Evolutionary conservation across 306 rosid genomes (phyloP), one percentile per base, ranked within the genome.

Genomic region (Leucaena leucocephala): DNA sequence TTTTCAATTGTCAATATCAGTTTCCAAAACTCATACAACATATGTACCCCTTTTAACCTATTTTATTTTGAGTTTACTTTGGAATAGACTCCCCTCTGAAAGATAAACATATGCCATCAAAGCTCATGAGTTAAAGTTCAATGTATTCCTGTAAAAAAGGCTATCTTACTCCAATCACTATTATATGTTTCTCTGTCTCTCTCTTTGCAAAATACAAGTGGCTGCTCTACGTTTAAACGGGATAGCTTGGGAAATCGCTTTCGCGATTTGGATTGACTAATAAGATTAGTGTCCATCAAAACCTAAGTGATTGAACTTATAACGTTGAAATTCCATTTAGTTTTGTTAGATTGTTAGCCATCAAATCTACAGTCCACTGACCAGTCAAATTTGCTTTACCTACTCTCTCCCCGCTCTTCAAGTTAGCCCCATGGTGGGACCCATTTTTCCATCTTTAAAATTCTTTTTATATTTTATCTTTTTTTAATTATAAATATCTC

Each of bases 1-100:
- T 44, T 36, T 11, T 36, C 22, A 12, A 27, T 54, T 55, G 76
- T 84, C 81, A 76, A 44, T 63, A 63, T 75, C 63, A 42, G 38
- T 38, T 2, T 34, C 19, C 35, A 57, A 21, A 19, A 19, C 27
- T 55, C 4, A 2, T 27, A 16, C 3, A 7, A 2, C 0, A 1
- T 6, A 52, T 16, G 52, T 13, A 46, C 0, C 52, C 4, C 55
- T 48, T 4, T 5, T 15, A 2, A 10, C 6, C 66, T 11, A 33
- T 33, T 61, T 33, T 19, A 2, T 0, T 17, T 10, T 38, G 44
- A 1, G 21, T 50, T 57, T 54, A 70, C 78, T 84, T 76, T 70
- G 74, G 55, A 49, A 49, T 15, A 49, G 55, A 49, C 14, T 49
- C 55, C 55, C 55, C 55, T 15, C 55, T 27, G 15, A 49, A 49